Base-by-base conservation (phyloP, 768 basidiomycete genomes). In the Pleurotus salmoneostramineus region DNA sequence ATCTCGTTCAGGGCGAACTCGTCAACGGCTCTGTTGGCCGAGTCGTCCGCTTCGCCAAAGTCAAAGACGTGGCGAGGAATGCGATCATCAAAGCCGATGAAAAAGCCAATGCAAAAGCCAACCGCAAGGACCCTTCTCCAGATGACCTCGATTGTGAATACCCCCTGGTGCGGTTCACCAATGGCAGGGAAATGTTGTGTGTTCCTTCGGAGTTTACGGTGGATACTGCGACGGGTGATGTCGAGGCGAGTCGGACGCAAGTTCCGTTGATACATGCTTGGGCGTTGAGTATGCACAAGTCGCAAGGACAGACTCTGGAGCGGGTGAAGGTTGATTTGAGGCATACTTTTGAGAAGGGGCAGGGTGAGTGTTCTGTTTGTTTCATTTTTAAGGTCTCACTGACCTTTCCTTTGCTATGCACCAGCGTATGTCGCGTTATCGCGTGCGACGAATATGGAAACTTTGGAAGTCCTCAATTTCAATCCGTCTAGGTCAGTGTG, bases 251-350 rank as follows among this genome's bases (percentile, higher is more conserved):
- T 12, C 79, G 88, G 43, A 68, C 73, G 17, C 88, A 89, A 85
- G 63, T 92, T 1, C 89, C 90, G 0, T 69, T 95, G 3, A 89
- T 91, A 50, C 78, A 93, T n/a, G 86, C 93, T 0, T 95, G 92
- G 89, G 92, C 93, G 0, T 76, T 95, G 67, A 88, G 87, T 49
- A 85, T 95, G 36, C 92, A 95, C 72, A 95, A 95, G 67, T 88
- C 88, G 4, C 94, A 96, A 67, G 94, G 94, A 0, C 93, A 95
- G 69, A 95, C 94, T 0, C 72, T 96, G 45, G 83, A 91, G 51
- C 78, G 91, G 50, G 91, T 95, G 57, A 89, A 86, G 59, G 89
- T 95, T 3, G 85, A 95, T 65, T 78, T 95, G 31, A 68, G 74
- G 59, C 78, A 81, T 43, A 88, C 83, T 1, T 96, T 96, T 71